These are phyloP conservation scores for Collybia mongolica DNA, from an alignment of 768 basidiomycete species.

Conservation along the genomic window DNA sequence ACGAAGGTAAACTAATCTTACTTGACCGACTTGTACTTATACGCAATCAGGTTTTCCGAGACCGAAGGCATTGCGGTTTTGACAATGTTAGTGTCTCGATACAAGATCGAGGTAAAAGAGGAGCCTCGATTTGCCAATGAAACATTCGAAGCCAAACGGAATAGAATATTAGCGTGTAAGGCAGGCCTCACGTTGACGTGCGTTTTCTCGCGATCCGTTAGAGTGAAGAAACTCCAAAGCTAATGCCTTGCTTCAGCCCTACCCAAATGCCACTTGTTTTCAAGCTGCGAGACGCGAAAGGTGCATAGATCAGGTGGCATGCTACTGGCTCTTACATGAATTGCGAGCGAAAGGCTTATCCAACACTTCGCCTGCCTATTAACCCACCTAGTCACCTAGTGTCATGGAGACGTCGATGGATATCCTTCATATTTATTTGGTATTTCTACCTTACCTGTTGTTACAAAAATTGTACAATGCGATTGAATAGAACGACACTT, in stretches of 20 bases:
- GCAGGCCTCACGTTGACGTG: slow-evolving; percentile 40
- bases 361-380: no score
- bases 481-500: no score
- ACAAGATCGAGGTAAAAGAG: slow-evolving; percentile 47
- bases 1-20: slow-evolving; percentile 26
- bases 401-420: no score
- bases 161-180: slow-evolving; percentile 34
- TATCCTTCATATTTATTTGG: no score
- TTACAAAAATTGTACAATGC: no score
- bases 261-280: slow-evolving; percentile 31
- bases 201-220: slow-evolving; percentile 24
- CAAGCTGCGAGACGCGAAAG: slow-evolving; percentile 19
- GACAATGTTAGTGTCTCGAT: slow-evolving; percentile 45
- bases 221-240: neutral
- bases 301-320: no score
- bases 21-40: neutral
- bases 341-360: no score
- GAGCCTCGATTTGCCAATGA: slow-evolving; percentile 48
- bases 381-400: no score
- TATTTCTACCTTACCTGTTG: no score
- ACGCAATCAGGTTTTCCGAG: slow-evolving; percentile 40
- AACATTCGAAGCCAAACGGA: slow-evolving; percentile 44
- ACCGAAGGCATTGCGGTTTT: slow-evolving; percentile 50
- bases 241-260: slow-evolving; percentile 20
- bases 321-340: no score